phyloP scores from a whole-genome alignment of 2,329 filamentous ascomycete genomes.

The Fusarium anthophilum region DNA sequence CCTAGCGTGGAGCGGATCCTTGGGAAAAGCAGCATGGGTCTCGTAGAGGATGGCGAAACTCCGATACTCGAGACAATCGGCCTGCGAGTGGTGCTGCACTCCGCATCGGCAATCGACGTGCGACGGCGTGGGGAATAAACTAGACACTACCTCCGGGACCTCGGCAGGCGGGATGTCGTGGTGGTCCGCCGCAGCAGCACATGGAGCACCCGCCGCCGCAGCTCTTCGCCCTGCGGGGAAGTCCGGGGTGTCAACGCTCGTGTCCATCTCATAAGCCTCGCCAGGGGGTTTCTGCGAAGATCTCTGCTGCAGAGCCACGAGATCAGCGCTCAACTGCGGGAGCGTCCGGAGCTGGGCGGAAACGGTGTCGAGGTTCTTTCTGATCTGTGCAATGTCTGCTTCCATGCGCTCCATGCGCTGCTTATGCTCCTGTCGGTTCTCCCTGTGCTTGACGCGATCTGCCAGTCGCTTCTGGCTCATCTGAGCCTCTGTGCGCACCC shows the following conservation, averaged over 20 bases:
- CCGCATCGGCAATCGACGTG: conserved; percentile 42
- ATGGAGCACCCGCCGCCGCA: background rate
- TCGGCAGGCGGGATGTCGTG: conserved; percentile 12
- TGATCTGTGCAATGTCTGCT: conserved; percentile 36
- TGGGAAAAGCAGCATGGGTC: conserved; percentile 35
- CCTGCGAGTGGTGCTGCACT: conserved; percentile 34
- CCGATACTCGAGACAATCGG: conserved; percentile 39
- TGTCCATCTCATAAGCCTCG: conserved; percentile 15
- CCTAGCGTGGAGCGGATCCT: conserved; percentile 26
- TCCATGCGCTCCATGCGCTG: conserved; percentile 41
- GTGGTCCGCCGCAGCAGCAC: background rate
- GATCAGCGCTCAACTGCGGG: conserved; percentile 14
- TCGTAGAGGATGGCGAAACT: conserved; percentile 41
- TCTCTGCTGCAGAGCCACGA: conserved; percentile 24
- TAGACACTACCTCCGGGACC: conserved; percentile 6
- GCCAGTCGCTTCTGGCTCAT: conserved; percentile 40
- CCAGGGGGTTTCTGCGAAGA: conserved; percentile 13
- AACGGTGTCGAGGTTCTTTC: conserved; percentile 33
- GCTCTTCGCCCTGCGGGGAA: conserved; percentile 11
- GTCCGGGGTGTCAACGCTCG: background rate
- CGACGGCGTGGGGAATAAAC: conserved; percentile 17
- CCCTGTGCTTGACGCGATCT: conserved; percentile 40
- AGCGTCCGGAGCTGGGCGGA: conserved; percentile 27
- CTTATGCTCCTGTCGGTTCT: conserved; percentile 42
- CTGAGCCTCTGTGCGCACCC: conserved; percentile 40